Evolutionary conservation across 75 land plant species (phyloP).

Genomic region (Pseudotsuga menziesii): DNA sequence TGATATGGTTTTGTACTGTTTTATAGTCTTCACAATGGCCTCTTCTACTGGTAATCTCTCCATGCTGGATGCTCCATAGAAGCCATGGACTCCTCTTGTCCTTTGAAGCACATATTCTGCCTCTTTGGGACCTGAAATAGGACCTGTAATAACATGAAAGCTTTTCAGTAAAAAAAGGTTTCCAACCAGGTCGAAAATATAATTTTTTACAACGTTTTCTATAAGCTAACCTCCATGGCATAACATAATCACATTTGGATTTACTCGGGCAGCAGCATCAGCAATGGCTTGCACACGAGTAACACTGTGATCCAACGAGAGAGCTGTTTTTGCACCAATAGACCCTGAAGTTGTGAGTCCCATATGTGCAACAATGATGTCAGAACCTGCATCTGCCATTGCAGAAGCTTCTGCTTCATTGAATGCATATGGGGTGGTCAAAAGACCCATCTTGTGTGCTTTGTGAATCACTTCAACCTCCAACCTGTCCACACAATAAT

Average conservation of each 20-base stretch:
- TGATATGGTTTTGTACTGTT: conserved; percentile 78
- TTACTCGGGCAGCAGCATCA: conserved; percentile 76
- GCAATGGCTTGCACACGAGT: conserved; percentile 84
- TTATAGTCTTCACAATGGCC: conserved; percentile 81
- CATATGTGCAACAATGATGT: conserved; percentile 98
- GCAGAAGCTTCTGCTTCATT: conserved; percentile 74
- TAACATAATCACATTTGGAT: conserved; percentile 77
- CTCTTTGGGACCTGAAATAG: conserved; percentile 90
- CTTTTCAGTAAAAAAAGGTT: neutral
- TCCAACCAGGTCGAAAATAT: neutral
- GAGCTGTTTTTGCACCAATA: conserved; percentile 88
- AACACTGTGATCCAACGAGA: conserved; percentile 82
- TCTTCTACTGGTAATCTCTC: conserved; percentile 97
- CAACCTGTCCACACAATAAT: conserved; percentile 39
- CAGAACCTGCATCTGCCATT: conserved; percentile 98
- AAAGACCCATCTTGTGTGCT: conserved; percentile 86
- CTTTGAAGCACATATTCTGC: conserved; percentile 85
- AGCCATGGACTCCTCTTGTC: conserved; percentile 95
- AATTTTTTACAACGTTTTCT: neutral
- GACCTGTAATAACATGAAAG: conserved; percentile 51
- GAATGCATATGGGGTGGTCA: conserved; percentile 98
- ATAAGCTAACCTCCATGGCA: conserved; percentile 92
- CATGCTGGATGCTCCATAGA: conserved; percentile 98
- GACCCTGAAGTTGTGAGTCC: conserved; percentile 97
- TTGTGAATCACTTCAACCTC: conserved; percentile 91